Conservation (phyloP, 108 stramenopile species). For the Parietichytrium sp. region DNA sequence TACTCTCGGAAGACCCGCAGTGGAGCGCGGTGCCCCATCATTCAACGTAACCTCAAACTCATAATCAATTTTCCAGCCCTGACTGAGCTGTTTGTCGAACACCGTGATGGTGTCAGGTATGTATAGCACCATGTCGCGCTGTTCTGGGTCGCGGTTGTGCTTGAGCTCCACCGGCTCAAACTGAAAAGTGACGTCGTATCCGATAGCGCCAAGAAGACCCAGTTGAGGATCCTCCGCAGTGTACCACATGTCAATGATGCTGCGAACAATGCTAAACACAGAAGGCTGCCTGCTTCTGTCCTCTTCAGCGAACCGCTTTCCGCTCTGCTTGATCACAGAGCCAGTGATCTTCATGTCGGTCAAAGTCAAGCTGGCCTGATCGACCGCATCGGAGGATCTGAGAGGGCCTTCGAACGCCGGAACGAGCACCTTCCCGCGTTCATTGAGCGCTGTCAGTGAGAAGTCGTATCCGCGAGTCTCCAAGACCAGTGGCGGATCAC, state of each 20-base stretch:
- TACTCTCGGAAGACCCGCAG: conserved; percentile 74
- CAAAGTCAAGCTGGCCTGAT: conserved; percentile 3
- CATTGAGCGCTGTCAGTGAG: conserved; percentile 79
- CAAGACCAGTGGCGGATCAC: conserved; percentile 86
- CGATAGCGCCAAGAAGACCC: conserved; percentile 91
- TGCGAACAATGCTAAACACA: conserved; percentile 83
- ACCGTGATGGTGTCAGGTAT: conserved; percentile 88
- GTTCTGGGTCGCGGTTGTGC: conserved; percentile 75
- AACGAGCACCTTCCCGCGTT: conserved; percentile 74
- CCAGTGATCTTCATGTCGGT: not conserved
- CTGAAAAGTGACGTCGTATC: conserved; percentile 94
- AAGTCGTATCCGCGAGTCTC: conserved; percentile 74
- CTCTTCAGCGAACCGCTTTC: conserved; percentile 84
- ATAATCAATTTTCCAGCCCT: conserved; percentile 84
- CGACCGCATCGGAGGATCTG: conserved; percentile 62
- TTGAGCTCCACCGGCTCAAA: conserved; percentile 86
- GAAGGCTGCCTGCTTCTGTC: conserved; percentile 79
- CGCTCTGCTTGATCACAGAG: conserved; percentile 51
- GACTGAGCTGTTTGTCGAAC: conserved; percentile 83
- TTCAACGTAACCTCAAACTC: conserved; percentile 72
- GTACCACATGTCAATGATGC: conserved; percentile 75
- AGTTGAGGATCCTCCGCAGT: conserved; percentile 83
- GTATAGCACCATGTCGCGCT: conserved; percentile 86
- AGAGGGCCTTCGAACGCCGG: conserved; percentile 75
- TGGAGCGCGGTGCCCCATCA: conserved; percentile 59